Conservation (phyloP, 768 basidiomycete species). For the Auricularia auricula-judae region DNA sequence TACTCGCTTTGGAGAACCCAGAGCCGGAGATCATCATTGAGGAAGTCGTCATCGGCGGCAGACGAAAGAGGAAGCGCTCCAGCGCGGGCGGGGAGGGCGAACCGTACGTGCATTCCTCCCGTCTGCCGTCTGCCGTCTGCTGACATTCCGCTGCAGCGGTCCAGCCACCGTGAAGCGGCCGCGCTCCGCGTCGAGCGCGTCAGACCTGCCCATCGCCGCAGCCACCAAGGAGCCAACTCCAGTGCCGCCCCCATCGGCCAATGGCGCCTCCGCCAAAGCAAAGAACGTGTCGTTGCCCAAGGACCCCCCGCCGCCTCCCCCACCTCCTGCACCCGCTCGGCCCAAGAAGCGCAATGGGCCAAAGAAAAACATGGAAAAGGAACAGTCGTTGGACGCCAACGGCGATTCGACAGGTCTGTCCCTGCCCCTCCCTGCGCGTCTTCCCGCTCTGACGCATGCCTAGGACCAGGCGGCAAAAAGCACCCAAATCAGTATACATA, state of each 20-base stretch:
- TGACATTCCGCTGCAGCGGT: slow-evolving; percentile 8
- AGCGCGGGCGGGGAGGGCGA: slow-evolving; percentile 2
- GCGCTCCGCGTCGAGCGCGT: slow-evolving; percentile 61
- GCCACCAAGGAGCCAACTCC: not conserved
- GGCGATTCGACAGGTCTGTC: slow-evolving; percentile 37
- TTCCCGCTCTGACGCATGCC: slow-evolving; percentile 23
- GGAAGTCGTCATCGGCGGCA: slow-evolving; percentile 20
- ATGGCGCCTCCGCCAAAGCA: not conserved
- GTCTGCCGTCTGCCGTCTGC: not conserved
- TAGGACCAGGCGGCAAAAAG: slow-evolving; percentile 17
- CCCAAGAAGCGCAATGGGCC: not conserved
- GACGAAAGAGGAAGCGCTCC: slow-evolving; percentile 61
- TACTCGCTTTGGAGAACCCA: slow-evolving; percentile 37
- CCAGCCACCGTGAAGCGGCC: slow-evolving; percentile 59
- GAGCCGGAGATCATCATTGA: slow-evolving; percentile 21
- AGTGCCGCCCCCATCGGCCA: not conserved
- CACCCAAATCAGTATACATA: slow-evolving; percentile 40
- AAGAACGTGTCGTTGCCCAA: slow-evolving; percentile 4
- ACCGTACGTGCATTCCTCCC: slow-evolving; percentile 25
- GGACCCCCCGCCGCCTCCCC: slow-evolving; percentile 13
- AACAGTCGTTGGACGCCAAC: slow-evolving; percentile 37
- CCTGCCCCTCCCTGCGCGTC: slow-evolving; percentile 8
- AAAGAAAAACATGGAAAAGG: not conserved
- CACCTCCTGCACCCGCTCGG: not conserved
- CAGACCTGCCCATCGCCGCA: slow-evolving; percentile 30